Evolutionary conservation across 164 flowering plant species (phyloP), one percentile per base, ranked within the genome.

Genomic region (Taxillus chinensis): DNA sequence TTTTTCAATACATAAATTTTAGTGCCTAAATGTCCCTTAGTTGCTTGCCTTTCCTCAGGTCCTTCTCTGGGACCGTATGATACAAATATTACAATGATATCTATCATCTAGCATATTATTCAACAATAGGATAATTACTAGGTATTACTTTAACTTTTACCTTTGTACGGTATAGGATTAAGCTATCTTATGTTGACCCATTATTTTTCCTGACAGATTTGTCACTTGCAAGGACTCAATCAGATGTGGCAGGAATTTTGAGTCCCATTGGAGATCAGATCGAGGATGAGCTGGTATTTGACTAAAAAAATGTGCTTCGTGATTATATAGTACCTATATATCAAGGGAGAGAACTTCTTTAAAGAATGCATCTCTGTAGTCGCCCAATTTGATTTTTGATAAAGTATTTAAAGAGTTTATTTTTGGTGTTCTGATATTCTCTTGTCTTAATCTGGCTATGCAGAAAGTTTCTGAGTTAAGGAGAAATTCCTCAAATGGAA

Each of bases 401-500:
- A 27, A 27, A 27, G 27, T 27, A 48, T 48, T 48, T 48, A 11
- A 48, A 48, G 9, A 5, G 7, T 43, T 43, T 43, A 2, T 27
- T 27, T 27, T 27, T 27, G 27, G 27, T 27, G 27, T 27, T 27
- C 10, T n/a, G n/a, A n/a, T 43, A 5, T 5, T 5, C 10, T 6
- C 8, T 5, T 65, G 63, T n/a, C 37, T 62, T 27, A 27, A 27
- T 67, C 9, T 70, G 67, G 58, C 14, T 56, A 7, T 81, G 67
- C 83, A 92, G 98, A 70, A 79, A 45, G 73, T 74, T 43, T 67
- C 80, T 52, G 92, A 90, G 62, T 62, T 73, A 39, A 75, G 68
- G 51, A 77, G 74, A 70, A 75, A 65, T 60, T 70, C 77, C 57
- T 80, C 82, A 51, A 79, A 75, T 75, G 78, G 74, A 56, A 83